Evolutionary conservation across 371 early-diverging fungal genomes (phyloP), one percentile per base, ranked within the genome.

Genomic region (Actinomortierella wolfii): DNA sequence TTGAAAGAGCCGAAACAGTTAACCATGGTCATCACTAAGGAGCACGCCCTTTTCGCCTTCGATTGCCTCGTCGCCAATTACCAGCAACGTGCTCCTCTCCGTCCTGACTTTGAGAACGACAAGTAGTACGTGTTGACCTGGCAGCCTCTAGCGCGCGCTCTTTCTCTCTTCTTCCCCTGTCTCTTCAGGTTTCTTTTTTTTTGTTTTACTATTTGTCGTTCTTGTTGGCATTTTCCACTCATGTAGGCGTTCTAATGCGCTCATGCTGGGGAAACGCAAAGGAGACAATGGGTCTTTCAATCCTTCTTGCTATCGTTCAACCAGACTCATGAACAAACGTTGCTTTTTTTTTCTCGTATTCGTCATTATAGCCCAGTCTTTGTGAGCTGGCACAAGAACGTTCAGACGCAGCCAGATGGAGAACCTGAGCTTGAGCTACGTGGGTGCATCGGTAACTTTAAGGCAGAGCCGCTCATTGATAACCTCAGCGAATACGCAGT

Each of bases 371-470:
- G 61, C 46, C 73, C 73, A 39, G 40, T 71, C 46, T 71, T 71
- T 21, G 73, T 71, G 3, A 71, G 66, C 13, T 71, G 73, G 73
- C 54, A 48, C 15, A 71, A 49, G 49, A 57, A 40, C 23, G 56
- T 78, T 68, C 74, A 75, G 20, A 21, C 39, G n/a, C 74, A 75
- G 20, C 25, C 39, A 17, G 59, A 59, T 25, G 55, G 62, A 11
- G 56, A 79, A 48, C 83, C 76, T 5, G 77, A 82, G 9, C 59
- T 70, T 41, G 78, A 78, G 17, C 79, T 96, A 43, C 89, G 96
- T 53, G 97, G 97, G 13, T 97, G 97, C 75, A 96, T 97, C 46
- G 98, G 98, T 15, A 96, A 88, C 69, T 97, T 97, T 65, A 76
- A 80, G 9, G 77, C 95, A 3, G 73, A 89, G 82, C 77, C 84